Base-by-base conservation (phyloP, 345 rosid genomes). In the Clarkia xantiana region DNA sequence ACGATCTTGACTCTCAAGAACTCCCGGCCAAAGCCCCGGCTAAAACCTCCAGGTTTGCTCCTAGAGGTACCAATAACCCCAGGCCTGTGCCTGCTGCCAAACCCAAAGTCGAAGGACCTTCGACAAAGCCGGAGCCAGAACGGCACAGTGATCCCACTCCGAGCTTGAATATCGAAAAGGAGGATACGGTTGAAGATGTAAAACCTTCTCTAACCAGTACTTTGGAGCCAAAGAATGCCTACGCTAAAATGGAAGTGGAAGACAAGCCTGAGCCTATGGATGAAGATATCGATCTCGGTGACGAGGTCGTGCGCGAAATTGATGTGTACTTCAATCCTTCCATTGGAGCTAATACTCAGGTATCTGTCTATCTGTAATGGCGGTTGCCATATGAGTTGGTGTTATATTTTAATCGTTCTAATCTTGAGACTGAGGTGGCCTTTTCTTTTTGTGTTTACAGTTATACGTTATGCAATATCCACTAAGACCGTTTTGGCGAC, bases 381-480 rank as follows among this genome's bases (percentile, higher is more conserved):
- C 36, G 36, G 36, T 29, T 29, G 9, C 29, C 36, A 29, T 29
- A 29, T 29, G 9, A 29, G 36, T 29, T 29, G 36, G 36, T 5
- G 4, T 29, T 29, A 5, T 29, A n/a, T 29, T n/a, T 7, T 5
- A n/a, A 29, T 3, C 6, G 8, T 29, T 29, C 36, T 29, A 29
- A 29, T 29, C 36, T 29, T 29, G 6, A 29, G 36, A 29, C 9
- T 29, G 36, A 7, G 5, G 23, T 23, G 40, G 17, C 40, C 16
- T n/a, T 3, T 36, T 45, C 34, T 56, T 7, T 42, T 44, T 42
- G 34, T 52, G 3, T 10, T 18, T 75, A 40, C 77, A 89, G 97
- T 55, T 90, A 18, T 86, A 81, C 67, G 82, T 90, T 23, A 34
- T 80, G 71, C 97, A 90, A 68, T 90, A 77, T 72, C 95, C 95